Evolutionary conservation across 108 stramenopile species (phyloP), one percentile per base, ranked within the genome.

Genomic region (Parietichytrium sp.): DNA sequence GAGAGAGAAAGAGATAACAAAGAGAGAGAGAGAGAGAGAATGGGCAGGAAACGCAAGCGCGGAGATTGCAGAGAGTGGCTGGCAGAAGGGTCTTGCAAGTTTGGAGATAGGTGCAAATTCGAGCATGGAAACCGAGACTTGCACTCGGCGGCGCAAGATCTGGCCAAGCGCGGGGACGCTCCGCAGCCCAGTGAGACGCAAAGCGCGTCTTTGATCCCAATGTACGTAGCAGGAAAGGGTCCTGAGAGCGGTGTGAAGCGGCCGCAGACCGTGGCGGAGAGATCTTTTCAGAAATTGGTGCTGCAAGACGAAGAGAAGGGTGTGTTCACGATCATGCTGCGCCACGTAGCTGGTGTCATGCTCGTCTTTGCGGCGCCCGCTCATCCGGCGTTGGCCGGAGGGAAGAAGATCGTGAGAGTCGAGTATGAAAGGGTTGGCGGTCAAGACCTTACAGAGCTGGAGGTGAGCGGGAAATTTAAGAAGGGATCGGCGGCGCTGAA

Each of bases 201-300:
- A 25, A 42, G 45, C 20, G 61, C 38, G 20, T 23, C 18, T 42
- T 72, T 33, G 38, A 42, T 72, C 1, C 61, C 61, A 6, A n/a
- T 72, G 16, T 72, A 25, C 3, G 61, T n/a, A 36, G 26, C 38
- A n/a, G 6, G 38, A 27, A 8, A 42, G 13, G 61, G 61, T 6
- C 61, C 61, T n/a, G n/a, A n/a, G n/a, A n/a, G n/a, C n/a, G n/a
- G n/a, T n/a, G 23, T 72, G 20, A 72, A 72, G 45, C 61, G 61
- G 2, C 61, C 61, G 13, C 61, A 42, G 13, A 23, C 61, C 42
- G 61, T 72, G 61, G 61, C 36, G 20, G 61, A 31, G 61, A 10
- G 61, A n/a, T 45, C 61, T 0, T 72, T 72, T 20, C 36, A 33
- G 13, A 42, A 72, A 38, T 10, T n/a, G 29, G 13, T 72, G 10